Percentiles rank a stretch among this genome's conserved stretches.
Conservation (phyloP, 768 basidiomycete species). For the Clavaria fumosa region DNA sequence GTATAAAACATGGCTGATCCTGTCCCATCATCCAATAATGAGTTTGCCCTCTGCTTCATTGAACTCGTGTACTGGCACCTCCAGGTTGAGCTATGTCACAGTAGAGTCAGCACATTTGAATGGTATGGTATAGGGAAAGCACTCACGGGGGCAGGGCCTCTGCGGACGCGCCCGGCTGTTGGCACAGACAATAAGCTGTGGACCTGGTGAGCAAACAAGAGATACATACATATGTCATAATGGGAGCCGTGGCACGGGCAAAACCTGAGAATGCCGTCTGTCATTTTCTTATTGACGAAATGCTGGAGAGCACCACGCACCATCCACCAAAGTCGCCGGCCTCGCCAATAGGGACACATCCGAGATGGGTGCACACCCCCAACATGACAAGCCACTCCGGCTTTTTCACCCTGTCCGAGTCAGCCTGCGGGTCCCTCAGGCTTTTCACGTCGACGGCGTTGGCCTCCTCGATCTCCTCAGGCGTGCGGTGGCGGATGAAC, state of each 20-base stretch:
- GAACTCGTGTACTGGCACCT: slow-evolving; percentile 81
- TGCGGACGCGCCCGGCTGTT: slow-evolving; percentile 82
- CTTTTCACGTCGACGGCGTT: slow-evolving; percentile 69
- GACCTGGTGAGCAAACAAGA: slow-evolving; percentile 3
- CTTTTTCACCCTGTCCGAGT: slow-evolving; percentile 75
- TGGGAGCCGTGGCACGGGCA: slow-evolving; percentile 99
- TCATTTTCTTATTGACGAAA: slow-evolving; percentile 1
- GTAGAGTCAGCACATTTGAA: slow-evolving; percentile 3
- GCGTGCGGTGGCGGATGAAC: slow-evolving; percentile 93
- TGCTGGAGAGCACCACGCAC: slow-evolving; percentile 27
- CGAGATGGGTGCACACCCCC: slow-evolving; percentile 92
- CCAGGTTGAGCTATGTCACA: slow-evolving; percentile 65
- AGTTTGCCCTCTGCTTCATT: slow-evolving; percentile 79
- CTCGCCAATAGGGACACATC: slow-evolving; percentile 97
- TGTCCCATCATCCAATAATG: slow-evolving; percentile 60
- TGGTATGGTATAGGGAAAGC: not conserved
- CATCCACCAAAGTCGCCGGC: slow-evolving; percentile 96
- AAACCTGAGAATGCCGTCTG: slow-evolving; percentile 36
- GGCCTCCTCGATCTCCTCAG: slow-evolving; percentile 86
- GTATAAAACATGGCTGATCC: slow-evolving; percentile 9
- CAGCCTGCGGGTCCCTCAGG: slow-evolving; percentile 84
- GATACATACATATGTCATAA: slow-evolving; percentile 77
- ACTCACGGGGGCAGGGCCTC: slow-evolving; percentile 90
- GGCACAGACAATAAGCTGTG: slow-evolving; percentile 9
- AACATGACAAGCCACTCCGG: slow-evolving; percentile 94